A percentile compares a stretch with the other conserved stretches of the same genome.
Evolutionary conservation across 306 rosid species (phyloP).

Genomic region (Malus sieversii): DNA sequence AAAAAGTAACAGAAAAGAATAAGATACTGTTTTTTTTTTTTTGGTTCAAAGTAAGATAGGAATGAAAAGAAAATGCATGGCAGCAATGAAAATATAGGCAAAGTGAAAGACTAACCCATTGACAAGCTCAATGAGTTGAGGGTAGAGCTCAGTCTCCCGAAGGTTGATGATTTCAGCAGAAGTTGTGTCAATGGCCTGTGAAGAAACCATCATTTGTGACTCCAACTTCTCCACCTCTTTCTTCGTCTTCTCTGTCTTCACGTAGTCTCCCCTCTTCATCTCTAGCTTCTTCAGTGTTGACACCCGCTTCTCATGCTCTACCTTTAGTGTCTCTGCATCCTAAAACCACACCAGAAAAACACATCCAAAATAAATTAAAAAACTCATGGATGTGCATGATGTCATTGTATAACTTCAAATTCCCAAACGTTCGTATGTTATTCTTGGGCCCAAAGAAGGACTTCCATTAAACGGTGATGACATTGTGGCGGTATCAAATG

Average conservation of each 20-base stretch:
- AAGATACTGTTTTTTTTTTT: no score
- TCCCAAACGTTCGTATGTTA: neutral
- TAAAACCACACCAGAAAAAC: constrained; percentile 12
- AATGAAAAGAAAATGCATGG: neutral
- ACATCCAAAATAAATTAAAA: no score
- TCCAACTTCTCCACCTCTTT: constrained; percentile 87
- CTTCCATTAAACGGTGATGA: neutral
- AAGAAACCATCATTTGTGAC: constrained; percentile 88
- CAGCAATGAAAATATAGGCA: neutral
- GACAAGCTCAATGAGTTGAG: constrained; percentile 78
- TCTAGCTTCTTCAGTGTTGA: constrained; percentile 66
- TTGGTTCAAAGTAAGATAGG: no score
- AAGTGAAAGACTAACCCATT: constrained; percentile 65
- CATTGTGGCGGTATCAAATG: neutral
- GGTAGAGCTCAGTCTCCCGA: constrained; percentile 78
- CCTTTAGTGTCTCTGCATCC: constrained; percentile 67
- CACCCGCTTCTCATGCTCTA: constrained; percentile 71
- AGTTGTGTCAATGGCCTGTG: constrained; percentile 83
- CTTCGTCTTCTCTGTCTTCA: constrained; percentile 82
- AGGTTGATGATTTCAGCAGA: constrained; percentile 75
- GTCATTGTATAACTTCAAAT: no score
- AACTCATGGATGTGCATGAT: neutral
- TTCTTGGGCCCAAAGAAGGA: neutral
- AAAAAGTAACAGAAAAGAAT: neutral
- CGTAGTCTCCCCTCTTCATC: constrained; percentile 76